Base-by-base conservation (phyloP, 2,329 filamentous ascomycete genomes). In the Beauveria rudraprayagi region DNA sequence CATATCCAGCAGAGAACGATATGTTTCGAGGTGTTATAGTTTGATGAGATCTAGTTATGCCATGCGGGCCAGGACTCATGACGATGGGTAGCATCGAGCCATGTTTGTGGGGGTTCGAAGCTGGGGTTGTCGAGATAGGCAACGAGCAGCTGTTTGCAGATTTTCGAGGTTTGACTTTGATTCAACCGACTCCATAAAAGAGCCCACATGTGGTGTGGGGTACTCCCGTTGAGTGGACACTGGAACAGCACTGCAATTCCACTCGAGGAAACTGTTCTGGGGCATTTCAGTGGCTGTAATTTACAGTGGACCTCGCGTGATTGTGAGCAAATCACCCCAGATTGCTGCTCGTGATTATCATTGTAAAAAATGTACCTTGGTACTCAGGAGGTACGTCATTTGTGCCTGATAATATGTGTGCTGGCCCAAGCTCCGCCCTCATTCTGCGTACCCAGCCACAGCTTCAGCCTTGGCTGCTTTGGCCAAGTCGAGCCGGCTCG, bases 331-430 rank as follows among this genome's bases (percentile, higher is more conserved):
- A 19, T 19, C 4, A 34, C 48, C 48, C n/a, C 16, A 22, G 46
- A 19, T 43, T 51, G 17, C 17, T 34, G 26, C 26, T 19, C 17
- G 19, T 4, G n/a, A 34, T n/a, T 52, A 52, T 30, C 10, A 37
- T 37, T 37, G 34, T 6, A 16, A 37, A 37, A 37, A 14, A 37
- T 16, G 34, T 52, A 24, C 24, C 24, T 22, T 24, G 43, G 28
- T 52, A 5, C 7, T 19, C 40, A 24, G 30, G 52, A 37, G 34
- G 14, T 58, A 58, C 56, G 59, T 61, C 59, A 61, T 61, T 61
- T 50, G 44, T 37, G 50, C 58, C 58, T 61, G 51, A 55, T 37
- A 51, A 17, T 26, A 51, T 46, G 34, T 24, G 34, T 24, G 34
- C 37, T 59, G 56, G 56, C 56, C 46, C 37, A 59, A 44, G 56